These are phyloP conservation scores for Blastobotrys proliferans DNA, from an alignment of 1,139 yeast species.

Conservation along the genomic window DNA sequence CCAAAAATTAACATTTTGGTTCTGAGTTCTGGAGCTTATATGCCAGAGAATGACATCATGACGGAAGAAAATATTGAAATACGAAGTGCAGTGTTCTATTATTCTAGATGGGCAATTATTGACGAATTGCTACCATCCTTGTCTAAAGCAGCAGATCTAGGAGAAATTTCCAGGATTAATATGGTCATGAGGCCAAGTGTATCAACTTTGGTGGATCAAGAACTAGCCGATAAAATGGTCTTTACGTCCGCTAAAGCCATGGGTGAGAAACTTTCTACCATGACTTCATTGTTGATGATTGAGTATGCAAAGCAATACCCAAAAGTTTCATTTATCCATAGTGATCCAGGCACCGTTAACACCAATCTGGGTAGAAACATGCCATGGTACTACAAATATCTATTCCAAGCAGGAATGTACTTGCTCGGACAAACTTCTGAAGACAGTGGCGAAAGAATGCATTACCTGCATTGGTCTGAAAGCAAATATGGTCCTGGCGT, in stretches of 20 bases:
- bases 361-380: constrained; percentile 23
- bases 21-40: constrained; percentile 25
- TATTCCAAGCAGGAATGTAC: not conserved
- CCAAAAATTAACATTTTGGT: constrained; percentile 27
- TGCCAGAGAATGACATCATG: constrained; percentile 21
- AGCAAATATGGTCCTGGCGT: too few species aligned
- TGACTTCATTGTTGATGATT: not conserved
- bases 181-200: constrained; percentile 27
- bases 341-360: constrained; percentile 29
- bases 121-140: constrained; percentile 26
- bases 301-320: constrained; percentile 28
- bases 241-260: constrained; percentile 23
- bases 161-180: constrained; percentile 30
- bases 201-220: not conserved
- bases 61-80: constrained; percentile 29
- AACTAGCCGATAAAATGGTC: constrained; percentile 14
- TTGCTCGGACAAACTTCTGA: not conserved
- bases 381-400: not conserved
- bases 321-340: constrained; percentile 26
- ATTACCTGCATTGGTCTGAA: too few species aligned
- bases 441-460: not conserved
- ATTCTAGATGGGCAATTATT: constrained; percentile 28
- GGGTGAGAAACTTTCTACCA: constrained; percentile 20
- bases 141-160: constrained; percentile 22
- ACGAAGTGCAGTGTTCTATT: constrained; percentile 27